phyloP scores from a whole-genome alignment of 1,139 yeast genomes.

The Diutina siamensis region DNA sequence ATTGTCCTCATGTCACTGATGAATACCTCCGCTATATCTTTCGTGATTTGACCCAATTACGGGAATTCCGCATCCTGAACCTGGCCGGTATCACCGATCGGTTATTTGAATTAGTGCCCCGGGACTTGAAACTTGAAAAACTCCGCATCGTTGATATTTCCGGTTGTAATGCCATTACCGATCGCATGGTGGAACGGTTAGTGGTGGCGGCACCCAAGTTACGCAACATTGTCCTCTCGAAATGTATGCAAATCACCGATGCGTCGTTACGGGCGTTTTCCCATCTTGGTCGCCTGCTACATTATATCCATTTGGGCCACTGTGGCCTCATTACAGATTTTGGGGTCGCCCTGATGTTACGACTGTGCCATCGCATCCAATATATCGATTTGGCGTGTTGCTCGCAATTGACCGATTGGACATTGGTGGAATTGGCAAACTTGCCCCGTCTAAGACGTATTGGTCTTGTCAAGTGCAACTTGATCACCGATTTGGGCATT shows the following conservation, averaged over 20 bases:
- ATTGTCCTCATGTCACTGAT: conserved; percentile 68
- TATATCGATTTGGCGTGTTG: conserved; percentile 96
- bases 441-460: conserved; percentile 79
- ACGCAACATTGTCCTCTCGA: conserved; percentile 79
- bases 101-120: conserved; percentile 38
- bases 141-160: conserved; percentile 79
- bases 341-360: conserved; percentile 68
- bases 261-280: conserved; percentile 64
- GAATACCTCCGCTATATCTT: conserved; percentile 50
- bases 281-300: conserved; percentile 68
- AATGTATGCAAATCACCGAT: conserved; percentile 84
- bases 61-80: conserved; percentile 76
- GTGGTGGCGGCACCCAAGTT: conserved; percentile 73
- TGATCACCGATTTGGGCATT: conserved; percentile 82
- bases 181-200: conserved; percentile 61
- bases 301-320: conserved; percentile 89
- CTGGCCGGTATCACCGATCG: conserved; percentile 61
- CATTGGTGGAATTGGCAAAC: conserved; percentile 66
- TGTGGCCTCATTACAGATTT: conserved; percentile 83
- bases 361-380: conserved; percentile 75
- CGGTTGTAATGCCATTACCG: conserved; percentile 74
- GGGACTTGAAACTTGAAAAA: conserved; percentile 31
- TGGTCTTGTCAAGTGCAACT: conserved; percentile 84
- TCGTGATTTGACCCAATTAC: conserved; percentile 50
- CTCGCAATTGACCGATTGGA: conserved; percentile 74